Conservation (phyloP, 306 rosid species). For the Vigna unguiculata region DNA sequence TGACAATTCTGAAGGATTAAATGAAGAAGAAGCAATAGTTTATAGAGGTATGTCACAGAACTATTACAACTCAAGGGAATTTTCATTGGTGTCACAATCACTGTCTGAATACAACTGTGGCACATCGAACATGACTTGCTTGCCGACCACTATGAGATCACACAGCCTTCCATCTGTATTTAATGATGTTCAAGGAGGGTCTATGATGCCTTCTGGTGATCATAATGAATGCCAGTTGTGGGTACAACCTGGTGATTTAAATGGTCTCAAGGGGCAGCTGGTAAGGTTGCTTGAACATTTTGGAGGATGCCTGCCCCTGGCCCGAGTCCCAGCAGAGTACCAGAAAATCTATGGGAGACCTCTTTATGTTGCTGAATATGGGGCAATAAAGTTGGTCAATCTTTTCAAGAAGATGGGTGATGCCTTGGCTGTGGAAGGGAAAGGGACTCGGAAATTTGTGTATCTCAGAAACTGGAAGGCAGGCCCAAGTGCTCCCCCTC, state of each 20-base stretch:
- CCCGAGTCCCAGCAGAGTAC: constrained; percentile 79
- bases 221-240: constrained; percentile 65
- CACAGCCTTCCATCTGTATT: constrained; percentile 77
- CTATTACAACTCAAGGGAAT: constrained; percentile 72
- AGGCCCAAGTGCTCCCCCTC: constrained; percentile 80
- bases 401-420: constrained; percentile 94
- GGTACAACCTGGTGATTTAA: constrained; percentile 90
- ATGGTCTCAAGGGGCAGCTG: constrained; percentile 84
- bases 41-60: constrained; percentile 78
- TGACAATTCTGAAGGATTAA: constrained; percentile 59
- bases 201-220: constrained; percentile 50
- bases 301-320: constrained; percentile 79
- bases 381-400: constrained; percentile 69
- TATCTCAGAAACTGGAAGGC: constrained; percentile 71
- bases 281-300: constrained; percentile 75
- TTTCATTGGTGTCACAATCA: constrained; percentile 69
- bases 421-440: constrained; percentile 71
- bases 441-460: constrained; percentile 71
- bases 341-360: constrained; percentile 75
- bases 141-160: constrained; percentile 63
- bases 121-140: constrained; percentile 49
- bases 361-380: constrained; percentile 75
- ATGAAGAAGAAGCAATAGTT: constrained; percentile 86
- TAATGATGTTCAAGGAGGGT: constrained; percentile 67
- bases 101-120: constrained; percentile 64